Evolutionary conservation across 2,329 filamentous ascomycete genomes (phyloP).

Genomic region (Bipolaris bicolor): DNA sequence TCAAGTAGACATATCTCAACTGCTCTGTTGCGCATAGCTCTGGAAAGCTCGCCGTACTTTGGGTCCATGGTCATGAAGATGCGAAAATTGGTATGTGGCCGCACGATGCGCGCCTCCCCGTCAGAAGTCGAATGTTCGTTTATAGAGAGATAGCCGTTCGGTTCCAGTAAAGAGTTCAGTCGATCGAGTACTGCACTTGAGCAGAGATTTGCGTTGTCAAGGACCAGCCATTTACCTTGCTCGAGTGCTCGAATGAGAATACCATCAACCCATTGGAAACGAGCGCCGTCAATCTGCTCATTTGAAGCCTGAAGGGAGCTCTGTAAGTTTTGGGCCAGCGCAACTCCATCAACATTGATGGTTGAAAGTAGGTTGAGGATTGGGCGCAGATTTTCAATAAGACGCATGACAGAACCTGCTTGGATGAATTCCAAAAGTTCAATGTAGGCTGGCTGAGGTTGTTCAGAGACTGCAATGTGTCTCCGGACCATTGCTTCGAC

Average conservation of each 20-base stretch:
- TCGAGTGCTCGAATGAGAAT: conserved; percentile 86
- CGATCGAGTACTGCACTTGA: conserved; percentile 93
- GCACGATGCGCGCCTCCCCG: conserved; percentile 79
- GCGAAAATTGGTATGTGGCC: conserved; percentile 83
- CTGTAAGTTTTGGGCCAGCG: conserved; percentile 58
- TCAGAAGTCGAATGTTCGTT: conserved; percentile 89
- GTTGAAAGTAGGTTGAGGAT: conserved; percentile 23
- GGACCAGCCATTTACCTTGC: conserved; percentile 86
- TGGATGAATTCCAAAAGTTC: conserved; percentile 34
- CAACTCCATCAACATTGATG: conserved; percentile 18
- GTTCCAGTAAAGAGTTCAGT: conserved; percentile 91
- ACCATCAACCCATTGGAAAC: conserved; percentile 96
- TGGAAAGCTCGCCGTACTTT: conserved; percentile 87
- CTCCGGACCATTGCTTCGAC: conserved; percentile 60
- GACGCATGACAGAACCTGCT: background rate
- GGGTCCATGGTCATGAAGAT: conserved; percentile 95
- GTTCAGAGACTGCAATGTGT: conserved; percentile 23
- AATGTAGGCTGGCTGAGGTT: conserved; percentile 12
- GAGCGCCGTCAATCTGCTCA: conserved; percentile 69
- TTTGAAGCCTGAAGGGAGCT: conserved; percentile 60
- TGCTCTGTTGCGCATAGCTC: conserved; percentile 95
- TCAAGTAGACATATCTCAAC: conserved; percentile 78
- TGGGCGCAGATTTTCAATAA: conserved; percentile 9
- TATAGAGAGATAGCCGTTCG: conserved; percentile 83
- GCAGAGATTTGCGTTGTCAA: conserved; percentile 97